Base-by-base conservation (phyloP, 2,329 filamentous ascomycete species). In the Fusarium poae region DNA sequence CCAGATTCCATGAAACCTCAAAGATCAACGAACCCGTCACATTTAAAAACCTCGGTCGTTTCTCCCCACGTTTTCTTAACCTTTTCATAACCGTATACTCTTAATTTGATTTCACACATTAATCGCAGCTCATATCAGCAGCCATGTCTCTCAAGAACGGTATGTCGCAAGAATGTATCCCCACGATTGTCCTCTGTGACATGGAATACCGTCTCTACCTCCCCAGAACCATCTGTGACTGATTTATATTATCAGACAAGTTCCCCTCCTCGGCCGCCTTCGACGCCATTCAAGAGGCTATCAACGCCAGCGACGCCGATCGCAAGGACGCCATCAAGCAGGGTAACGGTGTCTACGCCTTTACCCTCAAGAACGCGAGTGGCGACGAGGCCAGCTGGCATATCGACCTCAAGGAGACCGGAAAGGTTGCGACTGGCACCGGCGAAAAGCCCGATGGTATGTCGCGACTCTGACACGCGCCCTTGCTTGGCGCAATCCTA, bases 181-280 rank as follows among this genome's bases (percentile, higher is more conserved):
- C 25, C 25, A 20, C 15, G 12, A 20, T 29, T 48, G 27, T 40
- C 12, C 35, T 42, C 30, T 32, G 25, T n/a, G 20, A 48, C 37
- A 64, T 39, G 42, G 40, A 30, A 29, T 50, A 18, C 51, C 15
- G 20, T 32, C n/a, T 27, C 30, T 46, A n/a, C n/a, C 40, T 18
- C 30, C 44, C 11, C 21, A 55, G 29, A n/a, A 54, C 61, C 16
- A 25, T 37, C 23, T 32, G 37, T 55, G 20, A 29, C 50, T 59
- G 42, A 60, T 52, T 61, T 23, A 15, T 20, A 23, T 23, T 34
- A 23, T 51, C 57, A 94, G 92, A 89, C 81, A 89, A 90, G 72
- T 97, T 97, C 83, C 95, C 96, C 71, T 89, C 95, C 77, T 98
- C 96, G 63, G 90, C 83, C 71, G 94, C 94, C 73, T 99, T 99